Percentiles rank a stretch among this genome's conserved stretches.
These are phyloP conservation scores for Rhizopogon salebrosus DNA, from an alignment of 768 basidiomycete species.

Conservation along the genomic window DNA sequence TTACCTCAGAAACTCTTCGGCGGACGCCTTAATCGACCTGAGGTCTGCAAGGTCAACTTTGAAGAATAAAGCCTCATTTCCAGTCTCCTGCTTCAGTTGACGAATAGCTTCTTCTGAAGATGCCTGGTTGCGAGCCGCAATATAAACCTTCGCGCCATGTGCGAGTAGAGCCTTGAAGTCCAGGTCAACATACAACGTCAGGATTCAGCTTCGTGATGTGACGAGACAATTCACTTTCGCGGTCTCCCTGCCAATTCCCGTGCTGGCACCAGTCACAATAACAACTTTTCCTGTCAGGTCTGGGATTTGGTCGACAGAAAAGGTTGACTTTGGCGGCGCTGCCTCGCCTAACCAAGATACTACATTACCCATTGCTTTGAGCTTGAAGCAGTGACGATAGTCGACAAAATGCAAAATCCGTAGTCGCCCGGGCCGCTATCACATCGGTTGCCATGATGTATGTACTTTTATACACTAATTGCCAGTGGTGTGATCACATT, in stretches of 20 bases:
- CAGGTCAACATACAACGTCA: background rate
- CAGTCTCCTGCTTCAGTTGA: slow-evolving; percentile 26
- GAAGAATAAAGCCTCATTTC: slow-evolving; percentile 28
- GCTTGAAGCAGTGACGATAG: too few species aligned
- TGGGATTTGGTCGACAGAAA: slow-evolving; percentile 24
- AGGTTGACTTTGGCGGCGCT: slow-evolving; percentile 21
- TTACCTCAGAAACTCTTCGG: slow-evolving; percentile 26
- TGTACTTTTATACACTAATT: too few species aligned
- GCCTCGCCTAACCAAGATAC: slow-evolving; percentile 7
- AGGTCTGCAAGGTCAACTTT: slow-evolving; percentile 35
- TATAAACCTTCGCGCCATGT: slow-evolving; percentile 32
- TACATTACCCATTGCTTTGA: slow-evolving; percentile 6
- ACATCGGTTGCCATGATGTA: too few species aligned
- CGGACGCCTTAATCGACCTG: slow-evolving; percentile 26
- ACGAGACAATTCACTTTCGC: slow-evolving; percentile 8
- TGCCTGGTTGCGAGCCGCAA: slow-evolving; percentile 23
- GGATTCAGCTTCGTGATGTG: too few species aligned
- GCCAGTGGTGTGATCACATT: too few species aligned
- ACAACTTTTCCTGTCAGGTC: slow-evolving; percentile 30
- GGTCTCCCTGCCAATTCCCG: slow-evolving; percentile 26
- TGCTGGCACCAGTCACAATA: slow-evolving; percentile 30
- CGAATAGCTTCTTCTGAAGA: slow-evolving; percentile 25
- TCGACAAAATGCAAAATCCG: too few species aligned
- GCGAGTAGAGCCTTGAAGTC: slow-evolving; percentile 18
- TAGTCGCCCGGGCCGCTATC: too few species aligned